A percentile compares a stretch with the other conserved stretches of the same genome.
phyloP scores from a whole-genome alignment of 73 alveolate species.

The Breviolum minutum region DNA sequence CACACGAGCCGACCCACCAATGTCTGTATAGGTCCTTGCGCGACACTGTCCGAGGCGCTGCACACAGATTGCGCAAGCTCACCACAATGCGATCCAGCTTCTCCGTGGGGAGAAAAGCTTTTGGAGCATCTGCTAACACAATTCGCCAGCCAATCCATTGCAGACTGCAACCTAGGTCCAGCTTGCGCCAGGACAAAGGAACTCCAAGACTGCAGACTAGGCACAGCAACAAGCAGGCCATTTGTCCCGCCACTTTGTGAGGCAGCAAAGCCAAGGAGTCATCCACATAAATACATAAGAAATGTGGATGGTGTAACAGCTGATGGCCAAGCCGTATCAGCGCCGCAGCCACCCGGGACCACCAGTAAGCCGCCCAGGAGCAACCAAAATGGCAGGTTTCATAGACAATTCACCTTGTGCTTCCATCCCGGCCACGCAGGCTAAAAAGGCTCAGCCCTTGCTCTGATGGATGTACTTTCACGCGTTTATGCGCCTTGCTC shows the following conservation, averaged over 20 bases:
- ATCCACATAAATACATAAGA: neutral
- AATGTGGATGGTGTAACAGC: neutral
- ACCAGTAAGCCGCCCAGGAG: constrained; percentile 34
- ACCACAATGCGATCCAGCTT: neutral
- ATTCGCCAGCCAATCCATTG: constrained; percentile 5
- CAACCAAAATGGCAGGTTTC: neutral
- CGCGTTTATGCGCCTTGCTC: neutral
- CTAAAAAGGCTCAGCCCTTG: neutral
- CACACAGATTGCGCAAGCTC: neutral
- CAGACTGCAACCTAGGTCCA: neutral
- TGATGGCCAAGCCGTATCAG: neutral
- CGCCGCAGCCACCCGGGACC: constrained; percentile 17
- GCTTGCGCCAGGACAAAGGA: constrained; percentile 13
- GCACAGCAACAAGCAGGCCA: neutral
- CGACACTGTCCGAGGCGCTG: neutral
- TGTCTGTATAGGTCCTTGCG: neutral
- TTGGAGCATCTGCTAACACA: neutral
- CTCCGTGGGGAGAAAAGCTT: neutral
- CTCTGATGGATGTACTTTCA: constrained; percentile 1
- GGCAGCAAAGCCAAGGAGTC: neutral
- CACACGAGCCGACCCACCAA: neutral
- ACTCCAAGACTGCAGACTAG: neutral
- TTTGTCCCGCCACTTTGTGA: neutral
- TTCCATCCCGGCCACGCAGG: neutral
- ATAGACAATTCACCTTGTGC: neutral